Evolutionary conservation across 441 rosid genomes (phyloP).

Genomic region (Populus hybrid): DNA sequence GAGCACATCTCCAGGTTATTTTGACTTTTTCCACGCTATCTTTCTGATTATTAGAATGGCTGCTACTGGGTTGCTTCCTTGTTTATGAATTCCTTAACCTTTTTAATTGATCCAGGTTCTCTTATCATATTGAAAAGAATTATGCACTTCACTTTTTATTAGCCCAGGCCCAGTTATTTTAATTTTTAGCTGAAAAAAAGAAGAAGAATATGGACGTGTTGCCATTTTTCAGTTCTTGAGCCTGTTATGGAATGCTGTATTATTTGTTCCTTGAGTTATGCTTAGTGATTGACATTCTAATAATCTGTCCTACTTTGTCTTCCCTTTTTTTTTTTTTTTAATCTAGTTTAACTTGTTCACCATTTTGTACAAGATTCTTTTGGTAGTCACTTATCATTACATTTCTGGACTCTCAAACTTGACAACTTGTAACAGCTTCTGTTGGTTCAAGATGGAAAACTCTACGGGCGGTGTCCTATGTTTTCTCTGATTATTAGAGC

Average conservation of each 20-base stretch:
- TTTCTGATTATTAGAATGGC: constrained; percentile 7
- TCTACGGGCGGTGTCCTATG: constrained; percentile 80
- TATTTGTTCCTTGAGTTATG: background rate
- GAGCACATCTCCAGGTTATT: constrained; percentile 95
- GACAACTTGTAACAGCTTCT: constrained; percentile 58
- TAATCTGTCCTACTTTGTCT: background rate
- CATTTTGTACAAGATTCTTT: constrained; percentile 2
- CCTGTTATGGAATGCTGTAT: background rate
- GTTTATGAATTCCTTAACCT: background rate
- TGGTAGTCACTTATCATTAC: background rate
- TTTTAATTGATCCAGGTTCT: background rate
- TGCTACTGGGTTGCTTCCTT: background rate
- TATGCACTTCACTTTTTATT: background rate
- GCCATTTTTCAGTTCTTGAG: background rate
- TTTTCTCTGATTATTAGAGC: constrained; percentile 64
- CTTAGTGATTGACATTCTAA: background rate
- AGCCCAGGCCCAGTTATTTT: background rate
- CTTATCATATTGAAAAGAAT: background rate
- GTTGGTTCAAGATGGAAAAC: constrained; percentile 96
- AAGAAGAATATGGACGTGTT: background rate
- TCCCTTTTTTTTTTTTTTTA: background rate
- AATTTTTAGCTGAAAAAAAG: background rate
- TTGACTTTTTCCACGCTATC: constrained; percentile 13
- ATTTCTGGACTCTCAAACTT: constrained; percentile 9
- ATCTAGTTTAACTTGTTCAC: background rate